phyloP scores from a whole-genome alignment of 345 rosid species.

The Hibiscus syriacus region DNA sequence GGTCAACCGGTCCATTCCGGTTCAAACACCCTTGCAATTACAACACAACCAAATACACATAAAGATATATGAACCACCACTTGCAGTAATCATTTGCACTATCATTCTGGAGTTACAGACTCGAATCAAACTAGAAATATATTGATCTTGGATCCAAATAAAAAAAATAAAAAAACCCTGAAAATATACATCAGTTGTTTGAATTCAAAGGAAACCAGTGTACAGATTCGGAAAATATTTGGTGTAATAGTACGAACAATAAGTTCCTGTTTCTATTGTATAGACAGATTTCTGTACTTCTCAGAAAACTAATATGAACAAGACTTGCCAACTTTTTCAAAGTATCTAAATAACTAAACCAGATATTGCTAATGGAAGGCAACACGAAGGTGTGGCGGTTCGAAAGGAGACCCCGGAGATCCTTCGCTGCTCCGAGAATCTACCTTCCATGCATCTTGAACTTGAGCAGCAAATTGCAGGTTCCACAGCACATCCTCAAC shows the following conservation, averaged over 20 bases:
- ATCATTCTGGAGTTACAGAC: background rate
- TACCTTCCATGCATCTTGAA: constrained; percentile 54
- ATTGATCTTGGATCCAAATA: background rate
- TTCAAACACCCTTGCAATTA: too few relatives aligned
- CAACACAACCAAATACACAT: too few relatives aligned
- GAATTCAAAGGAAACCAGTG: too few relatives aligned
- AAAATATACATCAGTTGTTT: too few relatives aligned
- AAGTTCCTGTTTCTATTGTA: background rate
- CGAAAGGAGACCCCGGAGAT: constrained; percentile 41
- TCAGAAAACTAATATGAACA: background rate
- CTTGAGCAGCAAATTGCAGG: constrained; percentile 91
- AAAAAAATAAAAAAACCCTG: background rate
- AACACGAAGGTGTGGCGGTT: constrained; percentile 16
- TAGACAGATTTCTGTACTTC: background rate
- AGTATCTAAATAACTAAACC: background rate
- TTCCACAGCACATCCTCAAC: constrained; percentile 90
- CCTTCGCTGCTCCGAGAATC: constrained; percentile 65
- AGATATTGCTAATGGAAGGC: constrained; percentile 15
- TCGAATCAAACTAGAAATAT: background rate
- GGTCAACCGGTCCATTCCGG: too few relatives aligned
- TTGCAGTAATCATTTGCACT: too few relatives aligned
- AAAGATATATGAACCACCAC: too few relatives aligned
- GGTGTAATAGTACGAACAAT: too few relatives aligned
- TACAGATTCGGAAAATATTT: too few relatives aligned
- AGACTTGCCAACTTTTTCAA: background rate